A percentile compares a stretch with the other conserved stretches of the same genome.
These are phyloP conservation scores for Incumbomyces lentus DNA, from an alignment of 2,329 filamentous ascomycete species.

Conservation along the genomic window DNA sequence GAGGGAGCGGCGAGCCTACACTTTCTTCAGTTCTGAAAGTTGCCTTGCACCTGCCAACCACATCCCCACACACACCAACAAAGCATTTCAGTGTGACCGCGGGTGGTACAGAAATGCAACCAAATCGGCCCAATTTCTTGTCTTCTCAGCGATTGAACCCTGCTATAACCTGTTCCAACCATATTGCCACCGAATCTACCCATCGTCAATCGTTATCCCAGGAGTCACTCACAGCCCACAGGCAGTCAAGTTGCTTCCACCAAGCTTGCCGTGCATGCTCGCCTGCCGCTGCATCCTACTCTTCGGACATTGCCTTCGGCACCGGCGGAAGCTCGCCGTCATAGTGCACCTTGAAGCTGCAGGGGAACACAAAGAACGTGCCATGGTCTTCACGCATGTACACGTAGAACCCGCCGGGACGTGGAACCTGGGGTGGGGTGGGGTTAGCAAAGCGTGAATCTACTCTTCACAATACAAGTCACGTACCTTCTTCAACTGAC, in stretches of 20 bases:
- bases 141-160: no score
- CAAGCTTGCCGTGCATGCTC: background rate
- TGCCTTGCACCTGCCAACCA: no score
- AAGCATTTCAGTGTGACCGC: no score
- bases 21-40: no score
- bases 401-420: conserved; percentile 44
- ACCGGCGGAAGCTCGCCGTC: conserved; percentile 27
- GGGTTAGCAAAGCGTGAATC: background rate
- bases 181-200: no score
- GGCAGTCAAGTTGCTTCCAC: background rate
- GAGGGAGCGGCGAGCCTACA: no score
- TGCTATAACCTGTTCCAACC: no score
- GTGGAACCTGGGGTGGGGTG: conserved; percentile 30
- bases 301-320: background rate
- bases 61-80: no score
- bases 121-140: no score
- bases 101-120: no score
- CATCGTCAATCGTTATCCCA: no score
- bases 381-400: conserved; percentile 61
- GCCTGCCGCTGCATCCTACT: background rate
- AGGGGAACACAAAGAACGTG: conserved; percentile 42
- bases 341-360: conserved; percentile 36
- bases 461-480: background rate
- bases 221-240: no score
- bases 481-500: conserved; percentile 51